Base-by-base conservation (phyloP, 2,329 filamentous ascomycete species). In the Botrytis cinerea region DNA sequence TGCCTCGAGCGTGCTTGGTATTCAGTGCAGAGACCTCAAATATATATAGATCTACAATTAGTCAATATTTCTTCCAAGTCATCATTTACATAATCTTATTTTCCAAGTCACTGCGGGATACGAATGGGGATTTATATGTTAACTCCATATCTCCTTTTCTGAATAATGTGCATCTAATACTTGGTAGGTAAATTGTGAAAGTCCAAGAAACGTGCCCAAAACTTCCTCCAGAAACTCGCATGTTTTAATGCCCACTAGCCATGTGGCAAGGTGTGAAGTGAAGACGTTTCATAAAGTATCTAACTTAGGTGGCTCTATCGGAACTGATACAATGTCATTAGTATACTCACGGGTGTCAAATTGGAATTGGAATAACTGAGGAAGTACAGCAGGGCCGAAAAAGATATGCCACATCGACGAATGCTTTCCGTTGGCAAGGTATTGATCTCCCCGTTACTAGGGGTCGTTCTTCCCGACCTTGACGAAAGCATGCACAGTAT, bases 271-370 rank as follows among this genome's bases (percentile, higher is more conserved):
- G 59, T 35, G 59, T 25, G 22, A 61, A 25, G 59, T 61, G 35
- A 61, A n/a, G 59, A 61, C 59, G 59, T 61, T 61, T 61, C 59
- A 61, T 40, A 22, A 61, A 61, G 25, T 25, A 40, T 40, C 38
- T 40, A 35, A 40, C 35, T 61, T n/a, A n/a, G 25, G 59, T 61
- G 35, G 59, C 59, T 61, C 35, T 61, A n/a, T 40, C 59, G 25
- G 59, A 35, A n/a, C 59, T 25, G 59, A 38, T 61, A 61, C 38
- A 61, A 8, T 40, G 32, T 16, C 4, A 61, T 61, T 61, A n/a
- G 59, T 22, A 38, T 25, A 61, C 22, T 18, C 59, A 57, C 51
- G 51, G 51, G 51, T n/a, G 14, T 40, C 59, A n/a, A 40, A 61
- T 61, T 40, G 22, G 8, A 38, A 40, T 35, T 38, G 40, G 7